These are phyloP conservation scores for Pseudogymnoascus sp. DNA, from an alignment of 2,329 filamentous ascomycete genomes.

Conservation along the genomic window DNA sequence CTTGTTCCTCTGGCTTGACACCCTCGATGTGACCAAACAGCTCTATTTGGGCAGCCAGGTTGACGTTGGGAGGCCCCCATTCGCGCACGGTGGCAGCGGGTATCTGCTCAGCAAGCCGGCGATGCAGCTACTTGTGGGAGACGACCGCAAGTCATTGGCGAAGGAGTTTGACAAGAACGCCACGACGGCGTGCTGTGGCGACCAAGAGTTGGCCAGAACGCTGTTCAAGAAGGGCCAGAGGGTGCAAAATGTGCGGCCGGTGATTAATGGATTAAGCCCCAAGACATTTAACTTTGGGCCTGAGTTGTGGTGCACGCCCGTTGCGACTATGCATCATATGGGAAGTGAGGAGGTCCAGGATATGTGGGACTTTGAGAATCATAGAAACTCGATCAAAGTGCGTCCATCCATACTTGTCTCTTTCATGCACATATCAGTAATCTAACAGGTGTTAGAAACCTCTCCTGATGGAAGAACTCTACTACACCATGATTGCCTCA, in stretches of 20 bases:
- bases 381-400: conserved; percentile 15
- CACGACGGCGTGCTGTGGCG: conserved; percentile 41
- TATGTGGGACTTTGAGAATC: conserved; percentile 46
- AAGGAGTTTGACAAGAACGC: conserved; percentile 36
- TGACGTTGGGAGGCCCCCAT: conserved; percentile 10
- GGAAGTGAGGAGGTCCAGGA: conserved; percentile 42
- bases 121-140: not conserved
- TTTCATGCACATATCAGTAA: not conserved
- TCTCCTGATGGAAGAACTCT: conserved; percentile 42
- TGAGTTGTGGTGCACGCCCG: conserved; percentile 45
- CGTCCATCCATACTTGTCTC: not conserved
- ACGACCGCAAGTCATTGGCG: not conserved
- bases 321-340: conserved; percentile 50
- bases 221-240: conserved; percentile 39
- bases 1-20: conserved; percentile 13
- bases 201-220: conserved; percentile 40
- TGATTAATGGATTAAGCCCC: conserved; percentile 48
- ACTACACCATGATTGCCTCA: conserved; percentile 39
- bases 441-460: conserved; percentile 28
- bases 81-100: conserved; percentile 17
- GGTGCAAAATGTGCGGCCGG: conserved; percentile 41
- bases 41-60: conserved; percentile 15
- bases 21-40: conserved; percentile 10
- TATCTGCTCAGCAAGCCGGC: conserved; percentile 1
- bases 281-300: conserved; percentile 38